Evolutionary conservation across 192 early-diverging fungal genomes (phyloP), one percentile per base, ranked within the genome.

Genomic region (Umbelopsis isabellina): DNA sequence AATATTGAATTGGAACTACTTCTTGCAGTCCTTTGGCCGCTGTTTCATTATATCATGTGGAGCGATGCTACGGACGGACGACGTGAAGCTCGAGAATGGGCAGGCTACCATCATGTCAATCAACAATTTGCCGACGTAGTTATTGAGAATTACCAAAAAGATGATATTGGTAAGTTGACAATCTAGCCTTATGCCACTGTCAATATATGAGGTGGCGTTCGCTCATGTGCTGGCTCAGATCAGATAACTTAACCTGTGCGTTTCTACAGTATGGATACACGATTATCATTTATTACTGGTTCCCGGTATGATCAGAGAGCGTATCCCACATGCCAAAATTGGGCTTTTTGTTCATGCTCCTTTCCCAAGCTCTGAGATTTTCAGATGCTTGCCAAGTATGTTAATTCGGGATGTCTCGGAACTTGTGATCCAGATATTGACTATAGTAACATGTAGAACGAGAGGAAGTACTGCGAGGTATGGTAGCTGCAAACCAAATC

Each of bases 341-440:
- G 95, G 95, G 4, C 92, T 99, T 71, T 98, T 97, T 77, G 84
- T 99, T 50, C 97, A 99, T 83, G 94, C 95, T 15, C 95, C 96
- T 6, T 99, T 98, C 75, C 97, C 97, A 27, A 93, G 91, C 73
- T 95, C 93, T 0, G 97, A 99, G 73, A 96, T 99, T 51, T 97
- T 98, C 84, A 86, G 96, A 55, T 95, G 94, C 80, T 79, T 97
- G 23, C 93, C 85, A 49, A 85, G 87, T 86, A 81, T 78, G 86
- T 74, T 30, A 21, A 46, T 20, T 18, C 23, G 11, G 11, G 3
- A 44, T 65, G 22, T 1, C 20, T 18, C 7, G 35, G 4, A 2
- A 65, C 47, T 33, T 5, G 5, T 33, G 49, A 44, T 46, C 23
- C 16, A 18, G 13, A 30, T 9, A 2, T n/a, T 30, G 66, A 46